Evolutionary conservation across 208 protist genomes (phyloP).

Genomic region (Crithidia sp.): DNA sequence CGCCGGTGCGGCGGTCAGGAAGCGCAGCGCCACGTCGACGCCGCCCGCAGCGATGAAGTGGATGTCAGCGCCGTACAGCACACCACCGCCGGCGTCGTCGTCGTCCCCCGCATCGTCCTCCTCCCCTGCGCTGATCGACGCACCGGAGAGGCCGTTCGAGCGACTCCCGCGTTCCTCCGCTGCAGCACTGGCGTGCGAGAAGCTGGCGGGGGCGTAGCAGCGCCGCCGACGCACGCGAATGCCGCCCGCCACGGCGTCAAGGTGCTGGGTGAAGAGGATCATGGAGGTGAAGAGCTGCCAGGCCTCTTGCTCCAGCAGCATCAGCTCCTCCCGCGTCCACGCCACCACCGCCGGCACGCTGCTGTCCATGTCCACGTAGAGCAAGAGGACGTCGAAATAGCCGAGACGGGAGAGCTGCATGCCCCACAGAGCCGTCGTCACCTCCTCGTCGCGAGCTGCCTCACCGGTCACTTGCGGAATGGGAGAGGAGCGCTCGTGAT

Average conservation of each 20-base stretch:
- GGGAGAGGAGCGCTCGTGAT: constrained; percentile 3
- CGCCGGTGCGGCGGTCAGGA: constrained; percentile 42
- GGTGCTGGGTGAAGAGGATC: constrained; percentile 48
- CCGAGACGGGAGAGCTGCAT: constrained; percentile 58
- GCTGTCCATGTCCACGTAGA: constrained; percentile 72
- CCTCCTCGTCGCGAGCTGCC: constrained; percentile 5
- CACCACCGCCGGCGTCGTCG: constrained; percentile 11
- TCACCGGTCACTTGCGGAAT: constrained; percentile 1
- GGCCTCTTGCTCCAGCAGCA: constrained; percentile 67
- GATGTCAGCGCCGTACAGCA: constrained; percentile 47
- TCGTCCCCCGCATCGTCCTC: constrained; percentile 3
- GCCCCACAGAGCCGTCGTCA: constrained; percentile 28
- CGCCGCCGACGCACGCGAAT: constrained; percentile 11
- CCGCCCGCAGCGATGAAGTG: constrained; percentile 63
- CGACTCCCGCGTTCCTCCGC: neutral
- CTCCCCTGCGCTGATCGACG: neutral
- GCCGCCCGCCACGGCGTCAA: constrained; percentile 14
- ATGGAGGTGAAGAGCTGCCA: constrained; percentile 73
- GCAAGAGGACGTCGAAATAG: constrained; percentile 69
- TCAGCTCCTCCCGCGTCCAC: constrained; percentile 74
- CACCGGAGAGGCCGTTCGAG: neutral
- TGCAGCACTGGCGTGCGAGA: neutral
- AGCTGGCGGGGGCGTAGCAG: neutral
- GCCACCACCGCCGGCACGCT: constrained; percentile 50
- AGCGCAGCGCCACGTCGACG: constrained; percentile 56